Evolutionary conservation across 2,329 filamentous ascomycete genomes (phyloP).

Genomic region (Moelleriella libera): DNA sequence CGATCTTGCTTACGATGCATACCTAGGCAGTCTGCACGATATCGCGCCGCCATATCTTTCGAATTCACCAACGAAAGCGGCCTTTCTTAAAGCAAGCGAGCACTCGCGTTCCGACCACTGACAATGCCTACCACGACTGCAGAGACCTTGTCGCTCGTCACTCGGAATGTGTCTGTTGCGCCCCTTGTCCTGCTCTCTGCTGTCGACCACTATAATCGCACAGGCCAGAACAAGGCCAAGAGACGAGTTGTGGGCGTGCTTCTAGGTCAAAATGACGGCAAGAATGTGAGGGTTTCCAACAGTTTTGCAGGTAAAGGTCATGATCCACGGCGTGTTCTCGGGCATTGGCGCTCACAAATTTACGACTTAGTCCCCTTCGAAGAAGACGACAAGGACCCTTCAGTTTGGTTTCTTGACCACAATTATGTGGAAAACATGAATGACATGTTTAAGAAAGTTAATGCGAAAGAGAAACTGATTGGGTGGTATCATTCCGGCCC

Average conservation of each 20-base stretch:
- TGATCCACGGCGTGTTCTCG: not conserved
- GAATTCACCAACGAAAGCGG: not conserved
- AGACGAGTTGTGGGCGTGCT: conserved; percentile 89
- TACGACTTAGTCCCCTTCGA: conserved; percentile 72
- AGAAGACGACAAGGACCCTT: conserved; percentile 96
- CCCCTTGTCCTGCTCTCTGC: conserved; percentile 94
- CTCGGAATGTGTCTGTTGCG: conserved; percentile 88
- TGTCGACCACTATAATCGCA: conserved; percentile 96
- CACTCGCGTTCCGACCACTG: conserved; percentile 6
- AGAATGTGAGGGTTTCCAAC: conserved; percentile 94
- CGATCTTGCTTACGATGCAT: not conserved
- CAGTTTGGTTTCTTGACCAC: conserved; percentile 98
- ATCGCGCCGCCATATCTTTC: not conserved
- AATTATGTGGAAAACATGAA: conserved; percentile 99
- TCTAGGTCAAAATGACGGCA: conserved; percentile 89
- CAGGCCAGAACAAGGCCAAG: conserved; percentile 70
- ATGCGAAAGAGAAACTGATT: conserved; percentile 95
- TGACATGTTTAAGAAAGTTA: conserved; percentile 99
- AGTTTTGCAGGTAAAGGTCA: conserved; percentile 72
- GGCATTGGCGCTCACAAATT: conserved; percentile 5
- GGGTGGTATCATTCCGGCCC: conserved; percentile 99
- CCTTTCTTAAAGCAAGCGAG: too few relatives aligned
- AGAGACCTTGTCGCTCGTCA: conserved; percentile 90
- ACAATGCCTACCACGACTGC: conserved; percentile 92
- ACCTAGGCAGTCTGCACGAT: not conserved